Evolutionary conservation across 768 basidiomycete genomes (phyloP).

Genomic region (Lactarius evosmus): DNA sequence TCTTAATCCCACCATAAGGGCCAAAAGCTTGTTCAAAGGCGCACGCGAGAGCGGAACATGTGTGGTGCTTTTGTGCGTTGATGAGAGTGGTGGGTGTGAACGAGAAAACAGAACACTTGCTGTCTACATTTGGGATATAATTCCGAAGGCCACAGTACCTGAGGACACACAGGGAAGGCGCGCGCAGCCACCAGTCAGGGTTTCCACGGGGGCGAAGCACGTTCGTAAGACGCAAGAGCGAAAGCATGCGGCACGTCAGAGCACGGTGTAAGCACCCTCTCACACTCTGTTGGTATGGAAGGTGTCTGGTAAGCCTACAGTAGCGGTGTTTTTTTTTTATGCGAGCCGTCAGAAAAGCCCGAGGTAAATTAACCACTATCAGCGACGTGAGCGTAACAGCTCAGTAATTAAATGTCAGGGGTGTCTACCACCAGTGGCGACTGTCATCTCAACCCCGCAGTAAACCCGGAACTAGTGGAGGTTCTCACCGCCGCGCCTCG

Average conservation of each 20-base stretch:
- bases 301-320: not conserved
- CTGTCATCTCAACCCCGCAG: not conserved
- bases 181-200: not conserved
- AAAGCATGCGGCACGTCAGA: not conserved
- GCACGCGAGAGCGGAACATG: not conserved
- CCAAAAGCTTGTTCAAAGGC: not conserved
- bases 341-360: too few species aligned
- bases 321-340: too few species aligned
- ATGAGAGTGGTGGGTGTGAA: not conserved
- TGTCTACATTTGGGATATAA: not conserved
- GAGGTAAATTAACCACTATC: not conserved
- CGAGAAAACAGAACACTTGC: not conserved
- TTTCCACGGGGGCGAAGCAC: not conserved
- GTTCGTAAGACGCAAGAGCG: not conserved
- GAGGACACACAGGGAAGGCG: not conserved
- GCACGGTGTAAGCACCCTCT: not conserved
- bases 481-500: conserved; percentile 5
- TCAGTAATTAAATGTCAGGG: not conserved
- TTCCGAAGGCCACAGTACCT: not conserved
- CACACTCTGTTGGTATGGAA: not conserved
- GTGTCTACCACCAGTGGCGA: not conserved
- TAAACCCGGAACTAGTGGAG: not conserved
- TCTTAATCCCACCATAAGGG: not conserved
- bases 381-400: not conserved
- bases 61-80: not conserved